phyloP scores from a whole-genome alignment of 257 asterid genomes.

The Solanum lycopersicoides region DNA sequence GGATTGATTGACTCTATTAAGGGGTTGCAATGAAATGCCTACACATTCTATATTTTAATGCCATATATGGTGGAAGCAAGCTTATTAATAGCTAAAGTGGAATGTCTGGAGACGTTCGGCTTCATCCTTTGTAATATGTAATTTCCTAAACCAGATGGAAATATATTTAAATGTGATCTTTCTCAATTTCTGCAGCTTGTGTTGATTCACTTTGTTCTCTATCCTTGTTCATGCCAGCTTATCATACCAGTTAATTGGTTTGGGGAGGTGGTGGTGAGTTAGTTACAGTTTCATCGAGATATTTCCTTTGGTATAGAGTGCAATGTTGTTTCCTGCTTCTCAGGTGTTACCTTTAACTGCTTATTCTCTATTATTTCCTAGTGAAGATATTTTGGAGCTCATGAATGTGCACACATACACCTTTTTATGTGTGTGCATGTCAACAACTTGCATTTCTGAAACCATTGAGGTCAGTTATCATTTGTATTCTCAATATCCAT shows the following conservation, averaged over 20 bases:
- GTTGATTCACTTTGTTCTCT: neutral
- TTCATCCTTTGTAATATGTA: neutral
- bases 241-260: neutral
- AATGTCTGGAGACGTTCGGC: neutral
- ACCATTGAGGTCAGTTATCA: neutral
- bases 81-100: neutral
- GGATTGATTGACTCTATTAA: neutral
- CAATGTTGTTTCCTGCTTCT: neutral
- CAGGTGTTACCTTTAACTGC: neutral
- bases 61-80: neutral
- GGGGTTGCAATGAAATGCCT: neutral
- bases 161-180: no score
- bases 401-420: neutral
- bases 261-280: neutral
- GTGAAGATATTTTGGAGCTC: neutral
- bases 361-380: neutral
- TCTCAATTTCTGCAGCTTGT: neutral
- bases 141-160: neutral
- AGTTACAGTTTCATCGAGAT: neutral
- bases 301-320: neutral
- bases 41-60: neutral
- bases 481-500: neutral
- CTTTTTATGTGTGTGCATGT: neutral
- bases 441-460: neutral
- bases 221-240: neutral